phyloP scores from a whole-genome alignment of 1,284 basidiomycete species.

The Cryptococcus neoformans region DNA sequence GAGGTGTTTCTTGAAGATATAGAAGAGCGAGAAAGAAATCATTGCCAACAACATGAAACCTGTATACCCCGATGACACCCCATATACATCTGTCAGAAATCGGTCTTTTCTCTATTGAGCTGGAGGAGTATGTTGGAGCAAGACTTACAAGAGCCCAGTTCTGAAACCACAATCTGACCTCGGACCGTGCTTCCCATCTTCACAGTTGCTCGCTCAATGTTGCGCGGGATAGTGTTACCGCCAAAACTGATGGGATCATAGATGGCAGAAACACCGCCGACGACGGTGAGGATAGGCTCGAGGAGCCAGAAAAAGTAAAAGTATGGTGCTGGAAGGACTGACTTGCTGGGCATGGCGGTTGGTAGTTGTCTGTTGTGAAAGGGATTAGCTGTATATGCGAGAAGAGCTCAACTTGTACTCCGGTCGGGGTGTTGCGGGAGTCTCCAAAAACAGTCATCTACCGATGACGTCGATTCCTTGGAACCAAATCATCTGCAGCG shows the following conservation, averaged over 20 bases:
- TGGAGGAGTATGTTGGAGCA: neutral
- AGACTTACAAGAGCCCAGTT: constrained; percentile 48
- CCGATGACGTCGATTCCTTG: no score
- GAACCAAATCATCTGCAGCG: no score
- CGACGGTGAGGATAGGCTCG: constrained; percentile 42
- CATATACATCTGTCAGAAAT: neutral
- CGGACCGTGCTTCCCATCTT: constrained; percentile 29
- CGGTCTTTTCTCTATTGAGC: neutral
- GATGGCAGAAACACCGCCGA: constrained; percentile 45
- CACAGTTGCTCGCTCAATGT: constrained; percentile 22
- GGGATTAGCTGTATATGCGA: no score
- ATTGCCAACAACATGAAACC: constrained; percentile 50
- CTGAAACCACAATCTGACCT: constrained; percentile 39
- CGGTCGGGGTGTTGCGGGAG: no score
- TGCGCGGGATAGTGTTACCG: constrained; percentile 31
- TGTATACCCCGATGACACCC: constrained; percentile 5
- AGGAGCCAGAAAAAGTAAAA: constrained; percentile 41
- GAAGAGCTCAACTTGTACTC: no score
- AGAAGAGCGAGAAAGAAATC: constrained; percentile 43
- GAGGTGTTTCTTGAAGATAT: constrained; percentile 30
- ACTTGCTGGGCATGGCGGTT: no score
- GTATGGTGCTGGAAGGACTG: constrained; percentile 25
- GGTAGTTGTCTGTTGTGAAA: no score
- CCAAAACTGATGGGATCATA: constrained; percentile 39
- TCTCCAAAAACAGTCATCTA: no score